Conservation (phyloP, 306 rosid genomes). For the Rosa persica region DNA sequence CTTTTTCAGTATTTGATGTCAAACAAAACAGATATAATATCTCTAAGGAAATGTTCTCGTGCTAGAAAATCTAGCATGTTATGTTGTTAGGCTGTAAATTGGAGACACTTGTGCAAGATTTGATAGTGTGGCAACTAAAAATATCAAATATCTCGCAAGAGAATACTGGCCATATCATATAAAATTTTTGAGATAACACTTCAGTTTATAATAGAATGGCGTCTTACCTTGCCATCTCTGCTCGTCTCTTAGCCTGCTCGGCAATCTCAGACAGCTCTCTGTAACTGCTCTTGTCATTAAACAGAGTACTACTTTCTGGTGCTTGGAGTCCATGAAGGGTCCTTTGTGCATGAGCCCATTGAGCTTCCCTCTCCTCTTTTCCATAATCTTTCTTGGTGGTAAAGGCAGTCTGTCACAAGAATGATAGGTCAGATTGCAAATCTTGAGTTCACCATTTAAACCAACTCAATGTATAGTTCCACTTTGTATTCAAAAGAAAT, state of each 20-base stretch:
- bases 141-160: neutral
- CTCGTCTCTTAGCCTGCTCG: constrained; percentile 98
- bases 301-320: constrained; percentile 52
- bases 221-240: constrained; percentile 92
- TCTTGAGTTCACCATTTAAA: constrained; percentile 20
- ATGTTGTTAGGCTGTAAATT: neutral
- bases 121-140: neutral
- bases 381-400: constrained; percentile 99
- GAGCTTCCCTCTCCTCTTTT: constrained; percentile 94
- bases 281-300: constrained; percentile 83
- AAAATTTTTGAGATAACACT: too few species aligned
- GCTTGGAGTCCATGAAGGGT: constrained; percentile 97
- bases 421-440: neutral
- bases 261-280: constrained; percentile 96
- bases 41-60: neutral
- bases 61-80: neutral
- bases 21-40: neutral
- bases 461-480: constrained; percentile 3
- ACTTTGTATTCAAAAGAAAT: neutral
- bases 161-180: neutral
- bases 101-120: neutral
- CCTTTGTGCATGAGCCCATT: constrained; percentile 99
- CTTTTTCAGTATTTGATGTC: neutral
- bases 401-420: constrained; percentile 79
- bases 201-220: neutral